Base-by-base conservation (phyloP, 2,329 filamentous ascomycete species). In the Fusarium tanahbumbuense region DNA sequence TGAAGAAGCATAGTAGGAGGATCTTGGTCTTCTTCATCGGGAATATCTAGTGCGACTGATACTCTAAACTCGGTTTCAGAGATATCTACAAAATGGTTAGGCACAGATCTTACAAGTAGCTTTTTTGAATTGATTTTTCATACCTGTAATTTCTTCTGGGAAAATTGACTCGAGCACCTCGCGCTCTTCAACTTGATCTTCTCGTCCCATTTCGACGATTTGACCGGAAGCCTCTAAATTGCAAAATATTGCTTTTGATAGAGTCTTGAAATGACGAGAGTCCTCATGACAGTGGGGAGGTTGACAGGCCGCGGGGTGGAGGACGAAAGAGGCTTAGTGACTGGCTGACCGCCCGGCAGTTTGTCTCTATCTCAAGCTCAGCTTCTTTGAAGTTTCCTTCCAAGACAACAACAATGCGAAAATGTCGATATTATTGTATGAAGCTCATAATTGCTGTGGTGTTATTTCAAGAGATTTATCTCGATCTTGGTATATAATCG, bases 151-250 rank as follows among this genome's bases (percentile, higher is more conserved):
- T 83, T 99, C 96, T 65, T 99, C 95, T 2, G 96, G 94, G 75
- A 98, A 99, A 78, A 99, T 99, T 66, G 95, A 98, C 78, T 97
- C 93, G 78, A 99, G 93, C 75, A 99, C 95, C 81, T 99, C 96
- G 67, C 94, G 91, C 87, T 99, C 96, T 83, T 99, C 96, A 72
- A 91, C 83, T 81, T 99, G 96, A 66, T 99, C 96, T 85, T 98
- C 95, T 79, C 83, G 86, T 52, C 89, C 89, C 89, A 91, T 91
- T 34, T 55, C 69, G 44, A 53, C 50, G 22, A 45, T 30, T 22
- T 71, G 13, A 56, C 41, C 25, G 15, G 48, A 40, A 46, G 37
- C 18, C 40, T 58, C 28, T 45, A 52, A 53, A 64, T 22, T 55
- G 58, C 18, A 55, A 49, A 54, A 48, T 63, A 41, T 58, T 20